Evolutionary conservation across 306 rosid species (phyloP), one percentile per base, ranked within the genome.

Genomic region (Trifolium subterraneum): DNA sequence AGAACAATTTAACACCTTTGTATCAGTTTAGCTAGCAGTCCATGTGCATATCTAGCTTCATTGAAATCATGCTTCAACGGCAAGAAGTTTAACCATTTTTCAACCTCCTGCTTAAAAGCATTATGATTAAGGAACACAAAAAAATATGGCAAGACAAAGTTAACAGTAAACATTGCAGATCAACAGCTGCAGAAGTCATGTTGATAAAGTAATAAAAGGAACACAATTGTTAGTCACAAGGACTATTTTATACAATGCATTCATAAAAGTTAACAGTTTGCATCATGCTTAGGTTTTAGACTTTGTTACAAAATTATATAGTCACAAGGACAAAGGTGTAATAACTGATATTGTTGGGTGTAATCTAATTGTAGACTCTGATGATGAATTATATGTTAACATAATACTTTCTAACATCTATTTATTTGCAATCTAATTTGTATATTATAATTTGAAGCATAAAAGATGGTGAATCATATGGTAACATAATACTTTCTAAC

Each of bases 41-140:
- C 58, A 45, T 75, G 84, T 20, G 63, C 78, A 44, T 19, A 8
- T 70, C 0, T 70, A 35, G 84, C 81, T 64, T 75, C 74, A 1
- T 10, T 0, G 20, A 0, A 36, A 50, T 70, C 77, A 44, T 1
- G 31, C 36, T 7, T 75, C 48, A 75, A 15, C 9, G 84, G 80
- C 74, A 81, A 75, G 29, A 22, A 75, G 48, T 13, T 35, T 70
- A 81, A 33, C 84, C 84, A 81, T 25, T 12, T 42, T 51, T 31
- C 8, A 75, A 75, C 22, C 35, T 13, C 80, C 84, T 81, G 80
- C 19, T 75, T 62, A 66, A 23, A n/a, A 67, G 9, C 13, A n/a
- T 18, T 47, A 20, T 12, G 52, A 42, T 64, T 67, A 16, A 41
- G 44, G 33, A 16, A 44, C 10, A 52, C 39, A 3, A 45, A 15